phyloP scores from a whole-genome alignment of 176 grass and related monocot genomes.

The Phoenix roebelenii region DNA sequence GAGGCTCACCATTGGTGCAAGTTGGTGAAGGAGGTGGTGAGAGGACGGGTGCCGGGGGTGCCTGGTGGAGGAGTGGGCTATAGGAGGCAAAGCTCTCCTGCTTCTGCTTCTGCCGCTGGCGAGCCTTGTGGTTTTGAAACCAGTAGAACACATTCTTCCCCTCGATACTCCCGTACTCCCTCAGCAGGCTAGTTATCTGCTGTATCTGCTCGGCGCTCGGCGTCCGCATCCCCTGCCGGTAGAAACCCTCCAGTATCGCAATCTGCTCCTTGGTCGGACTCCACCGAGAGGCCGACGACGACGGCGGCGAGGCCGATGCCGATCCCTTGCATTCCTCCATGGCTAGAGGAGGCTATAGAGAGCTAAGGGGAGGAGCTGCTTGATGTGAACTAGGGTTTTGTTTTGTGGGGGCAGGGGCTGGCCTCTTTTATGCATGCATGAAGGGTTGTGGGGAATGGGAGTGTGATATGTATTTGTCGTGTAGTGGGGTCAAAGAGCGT shows the following conservation, averaged over 20 bases:
- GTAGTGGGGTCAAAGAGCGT: slow-evolving; percentile 8
- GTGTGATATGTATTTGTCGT: neutral
- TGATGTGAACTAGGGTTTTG: neutral
- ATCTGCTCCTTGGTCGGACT: slow-evolving; percentile 82
- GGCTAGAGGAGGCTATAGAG: neutral
- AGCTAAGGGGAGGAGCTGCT: neutral
- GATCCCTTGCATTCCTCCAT: slow-evolving; percentile 35
- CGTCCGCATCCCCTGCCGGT: slow-evolving; percentile 49
- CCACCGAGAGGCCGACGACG: slow-evolving; percentile 32
- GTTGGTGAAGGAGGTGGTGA: neutral
- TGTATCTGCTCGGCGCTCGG: slow-evolving; percentile 75
- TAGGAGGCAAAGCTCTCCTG: slow-evolving; percentile 71
- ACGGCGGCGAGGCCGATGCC: slow-evolving; percentile 1
- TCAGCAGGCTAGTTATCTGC: slow-evolving; percentile 50
- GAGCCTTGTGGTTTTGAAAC: slow-evolving; percentile 54
- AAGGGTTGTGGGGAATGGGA: neutral
- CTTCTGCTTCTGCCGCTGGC: slow-evolving; percentile 62
- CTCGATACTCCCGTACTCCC: slow-evolving; percentile 51
- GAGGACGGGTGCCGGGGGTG: no score
- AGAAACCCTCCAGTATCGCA: slow-evolving; percentile 57
- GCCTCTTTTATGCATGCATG: slow-evolving; percentile 18
- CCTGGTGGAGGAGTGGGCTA: slow-evolving; percentile 36
- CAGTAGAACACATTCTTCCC: slow-evolving; percentile 57
- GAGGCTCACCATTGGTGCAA: slow-evolving; percentile 13
- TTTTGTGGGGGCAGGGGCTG: slow-evolving; percentile 29